These are phyloP conservation scores for Hydrangea macrophylla DNA, from an alignment of 148 eudicot species.

Conservation along the genomic window DNA sequence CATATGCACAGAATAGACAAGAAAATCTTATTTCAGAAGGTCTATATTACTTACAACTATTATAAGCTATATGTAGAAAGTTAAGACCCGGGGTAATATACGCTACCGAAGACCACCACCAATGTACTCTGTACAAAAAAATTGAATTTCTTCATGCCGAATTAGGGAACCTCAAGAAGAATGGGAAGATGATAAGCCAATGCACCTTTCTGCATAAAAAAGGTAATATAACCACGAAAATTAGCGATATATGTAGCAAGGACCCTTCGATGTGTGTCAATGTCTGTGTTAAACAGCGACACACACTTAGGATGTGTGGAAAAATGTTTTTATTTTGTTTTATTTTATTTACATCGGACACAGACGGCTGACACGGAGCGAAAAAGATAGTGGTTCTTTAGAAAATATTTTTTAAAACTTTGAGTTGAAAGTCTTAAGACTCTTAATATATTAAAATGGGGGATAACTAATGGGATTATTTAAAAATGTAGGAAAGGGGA, in stretches of 20 bases:
- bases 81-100: neutral
- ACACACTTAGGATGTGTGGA: too few relatives aligned
- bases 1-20: conserved; percentile 4
- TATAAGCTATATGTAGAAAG: conserved; percentile 6
- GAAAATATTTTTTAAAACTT: too few relatives aligned
- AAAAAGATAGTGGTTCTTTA: too few relatives aligned
- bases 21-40: conserved; percentile 10
- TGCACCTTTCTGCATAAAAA: conserved; percentile 35
- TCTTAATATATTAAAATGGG: too few relatives aligned
- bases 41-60: conserved; percentile 10
- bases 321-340: too few relatives aligned
- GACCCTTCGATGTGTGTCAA: too few relatives aligned
- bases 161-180: conserved; percentile 13
- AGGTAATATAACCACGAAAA: neutral
- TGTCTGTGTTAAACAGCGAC: too few relatives aligned
- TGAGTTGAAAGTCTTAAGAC: too few relatives aligned
- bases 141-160: neutral
- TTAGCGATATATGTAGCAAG: neutral
- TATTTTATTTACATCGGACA: too few relatives aligned
- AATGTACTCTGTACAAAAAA: conserved; percentile 10
- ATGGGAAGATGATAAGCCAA: conserved; percentile 17
- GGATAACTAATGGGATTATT: too few relatives aligned
- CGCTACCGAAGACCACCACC: neutral
- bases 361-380: too few relatives aligned
- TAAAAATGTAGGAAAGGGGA: too few relatives aligned